Evolutionary conservation across 2,329 filamentous ascomycete genomes (phyloP).

Genomic region (Chaetomiaceae sp.): DNA sequence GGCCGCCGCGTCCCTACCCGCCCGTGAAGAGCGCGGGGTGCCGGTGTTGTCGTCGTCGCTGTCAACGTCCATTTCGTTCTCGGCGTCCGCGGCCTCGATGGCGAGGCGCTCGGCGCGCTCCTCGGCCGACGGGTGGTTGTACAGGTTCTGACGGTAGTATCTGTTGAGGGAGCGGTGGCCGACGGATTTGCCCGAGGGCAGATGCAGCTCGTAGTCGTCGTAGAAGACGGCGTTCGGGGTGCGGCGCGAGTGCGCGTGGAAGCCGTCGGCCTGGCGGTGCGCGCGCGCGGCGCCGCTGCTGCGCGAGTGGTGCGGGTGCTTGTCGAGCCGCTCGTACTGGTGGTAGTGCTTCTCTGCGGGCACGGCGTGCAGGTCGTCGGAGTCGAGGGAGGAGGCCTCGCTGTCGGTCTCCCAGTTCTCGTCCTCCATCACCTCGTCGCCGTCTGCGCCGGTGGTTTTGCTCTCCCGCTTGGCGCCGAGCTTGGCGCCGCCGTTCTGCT

Average conservation of each 20-base stretch:
- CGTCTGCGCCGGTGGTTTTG: constrained; percentile 42
- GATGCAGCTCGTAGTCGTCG: constrained; percentile 88
- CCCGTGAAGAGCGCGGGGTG: no score
- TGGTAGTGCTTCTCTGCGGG: constrained; percentile 66
- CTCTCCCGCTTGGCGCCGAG: constrained; percentile 55
- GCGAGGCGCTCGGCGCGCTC: constrained; percentile 49
- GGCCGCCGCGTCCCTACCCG: constrained; percentile 7
- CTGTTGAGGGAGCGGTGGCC: constrained; percentile 81
- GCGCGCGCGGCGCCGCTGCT: constrained; percentile 62
- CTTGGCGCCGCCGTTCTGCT: constrained; percentile 58
- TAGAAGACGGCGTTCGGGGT: constrained; percentile 74
- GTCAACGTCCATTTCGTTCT: constrained; percentile 24
- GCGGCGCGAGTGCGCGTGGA: constrained; percentile 75
- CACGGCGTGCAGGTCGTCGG: constrained; percentile 73
- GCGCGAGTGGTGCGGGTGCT: constrained; percentile 70
- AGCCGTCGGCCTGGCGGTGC: constrained; percentile 70
- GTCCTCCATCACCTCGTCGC: constrained; percentile 52
- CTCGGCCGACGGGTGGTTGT: constrained; percentile 71
- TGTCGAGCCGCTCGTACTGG: constrained; percentile 64
- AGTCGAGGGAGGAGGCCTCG: constrained; percentile 80
- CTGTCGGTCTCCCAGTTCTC: constrained; percentile 96
- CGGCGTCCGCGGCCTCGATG: constrained; percentile 22
- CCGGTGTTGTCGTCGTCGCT: no score
- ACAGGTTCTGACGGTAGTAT: constrained; percentile 91
- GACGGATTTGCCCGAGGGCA: constrained; percentile 82